Percentiles rank a stretch among this genome's conserved stretches.
These are phyloP conservation scores for Hypoxylon sp. DNA, from an alignment of 2,329 filamentous ascomycete species.

Conservation along the genomic window DNA sequence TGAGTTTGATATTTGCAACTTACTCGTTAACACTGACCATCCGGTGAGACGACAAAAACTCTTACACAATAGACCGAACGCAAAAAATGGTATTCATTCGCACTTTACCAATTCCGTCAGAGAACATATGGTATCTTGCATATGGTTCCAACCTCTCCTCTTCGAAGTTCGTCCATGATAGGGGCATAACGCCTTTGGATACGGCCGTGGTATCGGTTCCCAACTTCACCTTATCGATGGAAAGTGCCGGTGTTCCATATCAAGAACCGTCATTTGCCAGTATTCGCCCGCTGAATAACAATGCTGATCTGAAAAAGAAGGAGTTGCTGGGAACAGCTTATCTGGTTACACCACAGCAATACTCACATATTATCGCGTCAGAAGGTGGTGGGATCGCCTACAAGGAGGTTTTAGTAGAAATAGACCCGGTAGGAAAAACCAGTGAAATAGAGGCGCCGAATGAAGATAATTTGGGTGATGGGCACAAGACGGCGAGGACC, in stretches of 20 bases:
- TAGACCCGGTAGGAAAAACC: too few species aligned
- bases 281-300: neutral
- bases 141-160: neutral
- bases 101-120: neutral
- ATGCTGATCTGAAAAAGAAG: neutral
- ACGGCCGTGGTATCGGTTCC: neutral
- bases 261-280: neutral
- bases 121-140: neutral
- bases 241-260: neutral
- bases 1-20: too few species aligned
- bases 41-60: too few species aligned
- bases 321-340: neutral
- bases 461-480: too few species aligned
- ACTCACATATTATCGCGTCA: neutral
- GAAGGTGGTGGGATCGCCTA: slow-evolving; percentile 1
- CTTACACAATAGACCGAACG: too few species aligned
- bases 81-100: too few species aligned
- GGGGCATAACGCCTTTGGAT: neutral
- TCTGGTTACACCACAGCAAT: neutral
- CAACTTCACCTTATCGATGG: neutral
- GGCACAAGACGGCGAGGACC: neutral
- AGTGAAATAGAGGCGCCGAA: too few species aligned
- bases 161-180: neutral
- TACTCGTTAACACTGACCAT: too few species aligned
- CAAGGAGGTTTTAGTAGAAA: neutral